These are phyloP conservation scores for Aureobasidium sp. DNA, from an alignment of 2,329 filamentous ascomycete species.

Conservation along the genomic window DNA sequence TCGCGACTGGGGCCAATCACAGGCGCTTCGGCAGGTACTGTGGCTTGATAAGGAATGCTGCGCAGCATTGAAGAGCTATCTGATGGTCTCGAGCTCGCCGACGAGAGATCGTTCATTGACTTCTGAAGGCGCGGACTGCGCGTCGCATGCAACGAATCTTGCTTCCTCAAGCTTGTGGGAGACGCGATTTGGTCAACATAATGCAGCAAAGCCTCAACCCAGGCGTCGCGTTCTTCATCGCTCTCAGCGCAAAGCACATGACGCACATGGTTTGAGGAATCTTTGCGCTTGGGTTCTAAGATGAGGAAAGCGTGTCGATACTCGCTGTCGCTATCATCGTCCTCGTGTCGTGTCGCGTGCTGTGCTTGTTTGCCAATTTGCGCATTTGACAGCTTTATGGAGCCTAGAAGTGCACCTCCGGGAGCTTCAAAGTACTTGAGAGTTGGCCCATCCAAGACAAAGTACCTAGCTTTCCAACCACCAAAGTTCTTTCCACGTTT, in stretches of 20 bases:
- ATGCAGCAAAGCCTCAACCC: conserved; percentile 83
- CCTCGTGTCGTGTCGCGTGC: conserved; percentile 49
- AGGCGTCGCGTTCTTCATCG: conserved; percentile 83
- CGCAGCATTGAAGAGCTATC: conserved; percentile 23
- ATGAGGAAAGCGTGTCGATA: conserved; percentile 96
- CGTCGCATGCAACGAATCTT: conserved; percentile 45
- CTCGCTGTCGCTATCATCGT: conserved; percentile 81
- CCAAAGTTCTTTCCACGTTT: conserved; percentile 98
- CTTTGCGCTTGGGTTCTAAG: conserved; percentile 92
- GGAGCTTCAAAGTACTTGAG: conserved; percentile 89
- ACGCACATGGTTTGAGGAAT: conserved; percentile 77
- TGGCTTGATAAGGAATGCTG: conserved; percentile 49
- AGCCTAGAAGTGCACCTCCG: conserved; percentile 82
- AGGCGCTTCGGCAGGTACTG: conserved; percentile 51
- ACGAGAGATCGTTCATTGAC: conserved; percentile 31
- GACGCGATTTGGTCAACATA: conserved; percentile 66
- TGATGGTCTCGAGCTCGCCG: conserved; percentile 20
- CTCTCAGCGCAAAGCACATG: conserved; percentile 96
- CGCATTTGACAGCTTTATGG: conserved; percentile 83
- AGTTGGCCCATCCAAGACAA: conserved; percentile 61
- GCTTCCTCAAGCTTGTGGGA: background rate
- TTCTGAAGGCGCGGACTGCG: conserved; percentile 29
- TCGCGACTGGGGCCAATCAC: conserved; percentile 39
- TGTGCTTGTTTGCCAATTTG: conserved; percentile 89
- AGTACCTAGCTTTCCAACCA: conserved; percentile 86